Evolutionary conservation across 139 green algal species (phyloP).

Genomic region (Chlamydomonas eustigma): DNA sequence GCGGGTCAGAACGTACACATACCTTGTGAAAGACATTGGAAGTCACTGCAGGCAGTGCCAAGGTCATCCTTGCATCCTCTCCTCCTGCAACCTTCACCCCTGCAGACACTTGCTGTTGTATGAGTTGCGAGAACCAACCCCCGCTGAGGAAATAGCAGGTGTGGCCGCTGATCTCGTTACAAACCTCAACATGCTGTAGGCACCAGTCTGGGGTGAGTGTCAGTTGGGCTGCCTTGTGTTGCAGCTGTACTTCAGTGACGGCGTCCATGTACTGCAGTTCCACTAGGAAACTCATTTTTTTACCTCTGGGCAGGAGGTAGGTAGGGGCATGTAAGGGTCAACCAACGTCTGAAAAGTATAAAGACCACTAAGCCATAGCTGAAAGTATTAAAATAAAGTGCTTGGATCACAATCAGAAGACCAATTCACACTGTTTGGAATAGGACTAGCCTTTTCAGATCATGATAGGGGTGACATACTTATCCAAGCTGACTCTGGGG

Average conservation of each 20-base stretch:
- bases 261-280: slow-evolving; percentile 8
- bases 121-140: neutral
- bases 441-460: too few relatives aligned
- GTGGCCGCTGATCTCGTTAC: neutral
- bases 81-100: neutral
- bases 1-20: neutral
- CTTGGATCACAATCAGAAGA: too few relatives aligned
- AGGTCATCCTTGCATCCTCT: neutral
- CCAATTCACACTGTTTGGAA: too few relatives aligned
- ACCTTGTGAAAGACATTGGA: neutral
- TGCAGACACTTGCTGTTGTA: neutral
- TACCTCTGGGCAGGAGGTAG: neutral
- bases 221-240: neutral
- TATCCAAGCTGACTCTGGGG: too few relatives aligned
- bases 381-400: too few relatives aligned
- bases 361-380: too few relatives aligned
- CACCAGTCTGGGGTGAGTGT: neutral
- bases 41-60: neutral
- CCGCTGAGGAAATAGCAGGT: neutral
- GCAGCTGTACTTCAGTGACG: slow-evolving; percentile 5
- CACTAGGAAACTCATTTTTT: neutral
- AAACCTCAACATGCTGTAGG: slow-evolving; percentile 8
- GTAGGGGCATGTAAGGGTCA: too few relatives aligned
- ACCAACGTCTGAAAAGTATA: too few relatives aligned
- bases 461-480: too few relatives aligned